Percentiles rank a stretch among this genome's conserved stretches.
phyloP scores from a whole-genome alignment of 495 filamentous ascomycete genomes.

The Xylaria scruposa region DNA sequence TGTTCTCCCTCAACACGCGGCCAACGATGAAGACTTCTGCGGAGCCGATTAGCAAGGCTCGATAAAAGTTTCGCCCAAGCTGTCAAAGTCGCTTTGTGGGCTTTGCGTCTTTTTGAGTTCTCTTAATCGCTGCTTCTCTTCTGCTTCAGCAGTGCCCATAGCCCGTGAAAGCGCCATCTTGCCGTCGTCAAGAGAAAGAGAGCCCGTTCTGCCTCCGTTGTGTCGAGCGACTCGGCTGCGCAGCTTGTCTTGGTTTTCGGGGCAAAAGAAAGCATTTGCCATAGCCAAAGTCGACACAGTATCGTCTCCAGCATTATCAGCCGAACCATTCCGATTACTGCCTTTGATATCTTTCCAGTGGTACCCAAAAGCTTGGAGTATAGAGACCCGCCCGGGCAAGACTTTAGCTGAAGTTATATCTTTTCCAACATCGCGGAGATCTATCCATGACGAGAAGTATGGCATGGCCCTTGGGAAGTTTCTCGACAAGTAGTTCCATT shows the following conservation, averaged over 20 bases:
- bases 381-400: slow-evolving; percentile 8
- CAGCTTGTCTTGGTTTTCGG: slow-evolving; percentile 21
- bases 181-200: background rate
- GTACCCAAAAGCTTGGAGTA: slow-evolving; percentile 24
- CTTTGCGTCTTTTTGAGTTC: slow-evolving; percentile 16
- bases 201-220: background rate
- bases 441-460: slow-evolving; percentile 21
- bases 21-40: no score
- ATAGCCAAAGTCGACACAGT: slow-evolving; percentile 21
- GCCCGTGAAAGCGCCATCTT: background rate
- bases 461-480: slow-evolving; percentile 12
- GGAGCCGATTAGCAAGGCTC: background rate
- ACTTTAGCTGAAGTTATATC: slow-evolving; percentile 12
- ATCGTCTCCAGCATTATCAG: slow-evolving; percentile 23
- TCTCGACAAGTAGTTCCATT: slow-evolving; percentile 22
- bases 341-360: slow-evolving; percentile 23
- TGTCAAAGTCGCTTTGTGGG: background rate
- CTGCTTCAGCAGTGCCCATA: background rate
- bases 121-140: slow-evolving; percentile 19
- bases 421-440: slow-evolving; percentile 23
- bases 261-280: slow-evolving; percentile 14
- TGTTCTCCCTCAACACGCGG: no score
- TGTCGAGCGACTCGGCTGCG: slow-evolving; percentile 15
- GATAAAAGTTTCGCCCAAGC: slow-evolving; percentile 5
- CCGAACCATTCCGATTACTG: slow-evolving; percentile 5